phyloP scores from a whole-genome alignment of 371 early-diverging fungal species.

The Coemansia sp. region DNA sequence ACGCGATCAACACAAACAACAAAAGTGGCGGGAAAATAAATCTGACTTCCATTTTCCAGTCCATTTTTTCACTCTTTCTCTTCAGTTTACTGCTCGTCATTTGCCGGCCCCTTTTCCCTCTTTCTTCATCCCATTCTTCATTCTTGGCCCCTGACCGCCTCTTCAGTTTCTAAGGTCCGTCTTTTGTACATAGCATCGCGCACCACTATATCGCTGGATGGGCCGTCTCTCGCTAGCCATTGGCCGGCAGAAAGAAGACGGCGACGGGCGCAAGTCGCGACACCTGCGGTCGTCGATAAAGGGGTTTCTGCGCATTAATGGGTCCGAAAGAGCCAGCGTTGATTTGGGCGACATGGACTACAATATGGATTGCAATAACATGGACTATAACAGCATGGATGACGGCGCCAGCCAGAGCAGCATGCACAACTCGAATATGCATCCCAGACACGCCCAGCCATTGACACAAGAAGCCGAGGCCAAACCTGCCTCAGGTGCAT shows the following conservation, averaged over 20 bases:
- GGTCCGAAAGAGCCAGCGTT: slow-evolving; percentile 34
- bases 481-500: background rate
- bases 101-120: background rate
- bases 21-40: background rate
- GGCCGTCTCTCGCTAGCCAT: slow-evolving; percentile 48
- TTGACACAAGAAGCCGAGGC: background rate
- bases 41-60: background rate
- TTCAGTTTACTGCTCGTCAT: background rate
- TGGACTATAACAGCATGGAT: slow-evolving; percentile 5
- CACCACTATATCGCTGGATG: slow-evolving; percentile 12
- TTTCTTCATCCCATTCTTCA: background rate
- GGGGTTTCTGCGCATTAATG: slow-evolving; percentile 36
- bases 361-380: background rate
- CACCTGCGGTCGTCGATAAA: slow-evolving; percentile 40
- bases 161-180: background rate
- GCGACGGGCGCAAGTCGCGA: slow-evolving; percentile 24
- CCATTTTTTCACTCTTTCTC: background rate
- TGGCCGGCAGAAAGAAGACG: slow-evolving; percentile 40
- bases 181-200: slow-evolving; percentile 5
- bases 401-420: slow-evolving; percentile 5
- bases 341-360: slow-evolving; percentile 37
- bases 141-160: slow-evolving; percentile 1
- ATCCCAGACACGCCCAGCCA: background rate
- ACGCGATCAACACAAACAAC: background rate
- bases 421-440: background rate